Evolutionary conservation across 1,139 yeast species (phyloP).

Genomic region (Geotrichum armillariae): DNA sequence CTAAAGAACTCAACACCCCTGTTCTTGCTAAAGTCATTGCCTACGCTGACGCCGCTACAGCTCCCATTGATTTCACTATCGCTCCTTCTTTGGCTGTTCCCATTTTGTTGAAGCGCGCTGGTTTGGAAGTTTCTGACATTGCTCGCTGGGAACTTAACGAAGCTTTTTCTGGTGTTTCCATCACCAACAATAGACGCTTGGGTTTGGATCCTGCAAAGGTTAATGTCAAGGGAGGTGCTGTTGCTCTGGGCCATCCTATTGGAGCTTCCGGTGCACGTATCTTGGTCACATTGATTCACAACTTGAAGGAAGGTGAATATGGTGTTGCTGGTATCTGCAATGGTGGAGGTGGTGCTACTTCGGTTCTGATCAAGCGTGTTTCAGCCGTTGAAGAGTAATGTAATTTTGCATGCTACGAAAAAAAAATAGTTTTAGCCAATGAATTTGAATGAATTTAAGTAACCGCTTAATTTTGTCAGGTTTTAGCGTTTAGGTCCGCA

Average conservation of each 20-base stretch:
- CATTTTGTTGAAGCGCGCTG: constrained; percentile 68
- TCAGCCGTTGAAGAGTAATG: constrained; percentile 24
- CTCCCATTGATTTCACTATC: constrained; percentile 88
- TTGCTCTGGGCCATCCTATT: constrained; percentile 92
- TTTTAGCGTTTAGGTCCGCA: no score
- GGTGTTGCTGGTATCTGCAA: constrained; percentile 95
- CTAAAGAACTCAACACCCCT: constrained; percentile 63
- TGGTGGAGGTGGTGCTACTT: constrained; percentile 97
- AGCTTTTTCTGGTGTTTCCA: constrained; percentile 90
- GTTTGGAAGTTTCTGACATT: constrained; percentile 46
- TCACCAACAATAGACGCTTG: constrained; percentile 75
- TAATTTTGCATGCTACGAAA: not conserved
- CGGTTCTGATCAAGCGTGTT: constrained; percentile 62
- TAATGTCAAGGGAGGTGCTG: constrained; percentile 94
- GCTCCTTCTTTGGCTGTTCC: constrained; percentile 93
- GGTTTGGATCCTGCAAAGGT: constrained; percentile 67
- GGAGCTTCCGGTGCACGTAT: constrained; percentile 96
- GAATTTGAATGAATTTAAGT: no score
- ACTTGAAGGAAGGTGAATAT: constrained; percentile 76
- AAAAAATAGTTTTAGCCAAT: no score
- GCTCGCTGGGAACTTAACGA: constrained; percentile 86
- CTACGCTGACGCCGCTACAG: constrained; percentile 95
- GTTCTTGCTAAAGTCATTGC: constrained; percentile 72
- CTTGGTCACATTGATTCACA: constrained; percentile 73
- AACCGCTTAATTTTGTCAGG: no score